Base-by-base conservation (phyloP, 495 filamentous ascomycete species). In the Ascodesmis nigricans region DNA sequence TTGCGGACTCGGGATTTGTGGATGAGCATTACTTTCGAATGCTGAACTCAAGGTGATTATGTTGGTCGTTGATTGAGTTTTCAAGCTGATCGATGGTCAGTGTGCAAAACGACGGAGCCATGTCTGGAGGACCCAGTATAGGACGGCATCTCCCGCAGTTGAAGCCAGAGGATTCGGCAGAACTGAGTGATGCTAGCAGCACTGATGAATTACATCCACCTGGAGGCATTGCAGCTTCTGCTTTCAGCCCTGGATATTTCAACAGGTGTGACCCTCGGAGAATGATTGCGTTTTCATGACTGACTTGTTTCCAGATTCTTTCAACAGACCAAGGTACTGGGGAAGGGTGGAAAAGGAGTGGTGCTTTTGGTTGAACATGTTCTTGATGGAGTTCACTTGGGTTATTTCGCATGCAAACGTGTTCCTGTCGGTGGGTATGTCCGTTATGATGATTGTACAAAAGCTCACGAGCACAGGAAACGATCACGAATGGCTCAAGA, bases 401-500 rank as follows among this genome's bases (percentile, higher is more conserved):
- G 76, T 1, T 67, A 91, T 36, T 97, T 91, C 55, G 87, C 87
- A 16, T 97, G 87, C 62, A 97, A 97, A 53, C 69, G 87, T 23
- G 81, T 97, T 0, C 90, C 87, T 3, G 87, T 97, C 9, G 79
- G 49, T 52, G 33, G 22, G 42, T 34, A 25, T 31, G 7, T 4
- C 11, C 21, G n/a, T 20, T 20, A 37, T 37, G 5, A 21, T 7
- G 5, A 25, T 17, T 23, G 21, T 16, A 7, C 11, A 35, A 21
- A 7, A 31, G 29, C 40, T 29, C n/a, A 26, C 22, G 19, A 18
- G 21, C 18, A 10, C 32, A 36, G 62, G 87, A 15, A 73, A 97
- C 48, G 80, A 95, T 44, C 87, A 91, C 45, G 71, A 78, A 37
- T 97, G 87, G 87, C 57, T 97, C 11, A 77, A 90, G 51, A 95